Evolutionary conservation across 352 stramenopile species (phyloP).

Genomic region (Globisporangium irregulare): DNA sequence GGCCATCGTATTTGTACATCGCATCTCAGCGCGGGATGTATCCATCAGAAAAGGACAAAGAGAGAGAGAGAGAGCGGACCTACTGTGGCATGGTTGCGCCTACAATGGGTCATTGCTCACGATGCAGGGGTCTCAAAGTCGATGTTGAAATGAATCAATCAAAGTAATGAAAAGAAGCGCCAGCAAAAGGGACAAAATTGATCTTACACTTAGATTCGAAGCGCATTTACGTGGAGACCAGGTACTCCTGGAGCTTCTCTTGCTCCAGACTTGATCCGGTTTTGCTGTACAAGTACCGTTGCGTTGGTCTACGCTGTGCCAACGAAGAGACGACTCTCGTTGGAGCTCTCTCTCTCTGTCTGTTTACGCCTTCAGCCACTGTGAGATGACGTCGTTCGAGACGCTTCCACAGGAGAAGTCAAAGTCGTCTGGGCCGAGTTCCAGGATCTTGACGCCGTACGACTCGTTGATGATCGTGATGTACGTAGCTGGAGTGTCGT

Average conservation of each 20-base stretch:
- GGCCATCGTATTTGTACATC: not conserved
- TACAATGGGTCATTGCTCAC: no score
- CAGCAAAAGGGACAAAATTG: no score
- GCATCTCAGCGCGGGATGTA: no score
- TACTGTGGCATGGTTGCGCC: not conserved
- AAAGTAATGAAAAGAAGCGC: no score
- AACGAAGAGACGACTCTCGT: not conserved
- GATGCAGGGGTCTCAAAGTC: no score
- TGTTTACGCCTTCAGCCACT: slow-evolving; percentile 50
- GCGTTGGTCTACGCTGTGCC: not conserved
- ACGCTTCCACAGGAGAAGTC: slow-evolving; percentile 53
- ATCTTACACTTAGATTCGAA: no score
- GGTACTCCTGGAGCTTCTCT: no score
- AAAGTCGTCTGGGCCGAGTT: slow-evolving; percentile 58
- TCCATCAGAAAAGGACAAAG: not conserved
- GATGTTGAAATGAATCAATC: no score
- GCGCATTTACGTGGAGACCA: no score
- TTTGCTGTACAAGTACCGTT: not conserved
- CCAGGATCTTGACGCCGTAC: slow-evolving; percentile 64
- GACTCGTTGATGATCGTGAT: slow-evolving; percentile 71
- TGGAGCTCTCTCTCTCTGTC: no score
- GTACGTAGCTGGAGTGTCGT: slow-evolving; percentile 46
- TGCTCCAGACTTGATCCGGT: no score
- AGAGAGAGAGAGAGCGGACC: not conserved
- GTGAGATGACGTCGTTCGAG: slow-evolving; percentile 45